These are phyloP conservation scores for Coccomyxa subellipsoidea DNA, from an alignment of 163 green algal genomes.

Conservation along the genomic window DNA sequence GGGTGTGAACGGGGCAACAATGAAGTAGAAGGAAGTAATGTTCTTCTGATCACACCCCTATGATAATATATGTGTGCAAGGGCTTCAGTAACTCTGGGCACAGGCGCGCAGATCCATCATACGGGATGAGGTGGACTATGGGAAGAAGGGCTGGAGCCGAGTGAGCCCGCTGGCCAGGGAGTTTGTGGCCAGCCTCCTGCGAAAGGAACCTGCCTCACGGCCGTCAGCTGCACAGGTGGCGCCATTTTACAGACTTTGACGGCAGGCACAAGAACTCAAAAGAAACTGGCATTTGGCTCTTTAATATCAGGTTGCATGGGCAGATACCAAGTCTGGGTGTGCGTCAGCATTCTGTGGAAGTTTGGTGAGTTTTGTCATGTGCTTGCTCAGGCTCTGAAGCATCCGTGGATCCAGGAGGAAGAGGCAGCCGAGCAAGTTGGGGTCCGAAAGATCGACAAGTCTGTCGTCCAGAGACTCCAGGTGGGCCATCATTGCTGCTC, in stretches of 20 bases:
- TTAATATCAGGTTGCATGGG: too few relatives aligned
- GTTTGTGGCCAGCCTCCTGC: constrained; percentile 73
- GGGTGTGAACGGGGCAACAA: too few relatives aligned
- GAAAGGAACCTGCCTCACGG: constrained; percentile 67
- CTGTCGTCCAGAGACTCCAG: constrained; percentile 71
- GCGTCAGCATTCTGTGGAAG: too few relatives aligned
- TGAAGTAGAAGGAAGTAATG: too few relatives aligned
- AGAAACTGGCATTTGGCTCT: too few relatives aligned
- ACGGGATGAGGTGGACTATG: not conserved
- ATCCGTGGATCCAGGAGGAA: constrained; percentile 65
- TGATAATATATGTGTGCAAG: too few relatives aligned
- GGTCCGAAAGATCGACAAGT: constrained; percentile 32
- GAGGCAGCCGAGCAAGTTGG: constrained; percentile 27
- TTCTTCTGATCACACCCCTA: too few relatives aligned
- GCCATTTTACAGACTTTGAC: not conserved
- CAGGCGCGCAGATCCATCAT: not conserved
- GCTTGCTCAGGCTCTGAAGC: constrained; percentile 51
- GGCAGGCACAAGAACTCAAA: not conserved
- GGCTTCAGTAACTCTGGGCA: not conserved
- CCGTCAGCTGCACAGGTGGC: constrained; percentile 49
- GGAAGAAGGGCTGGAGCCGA: constrained; percentile 49
- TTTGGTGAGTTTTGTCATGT: not conserved
- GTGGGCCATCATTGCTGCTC: too few relatives aligned
- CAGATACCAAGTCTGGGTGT: too few relatives aligned
- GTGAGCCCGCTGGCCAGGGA: constrained; percentile 74